Percentiles rank a stretch among this genome's conserved stretches.
Conservation (phyloP, 495 filamentous ascomycete genomes). For the Astrothelium subdiscretum region DNA sequence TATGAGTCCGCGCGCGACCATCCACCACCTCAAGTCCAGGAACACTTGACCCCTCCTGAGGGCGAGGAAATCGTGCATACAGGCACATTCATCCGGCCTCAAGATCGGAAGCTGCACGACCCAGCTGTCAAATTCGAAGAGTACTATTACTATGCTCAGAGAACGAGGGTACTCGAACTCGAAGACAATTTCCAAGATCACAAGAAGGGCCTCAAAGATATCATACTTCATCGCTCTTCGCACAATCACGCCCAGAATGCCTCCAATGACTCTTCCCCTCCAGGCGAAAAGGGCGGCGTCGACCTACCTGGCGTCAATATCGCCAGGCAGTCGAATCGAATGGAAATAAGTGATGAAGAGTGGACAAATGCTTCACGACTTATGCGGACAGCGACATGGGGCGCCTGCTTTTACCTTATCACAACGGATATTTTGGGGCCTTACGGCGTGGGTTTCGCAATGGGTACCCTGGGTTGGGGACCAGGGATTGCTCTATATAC, state of each 20-base stretch:
- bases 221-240: background rate
- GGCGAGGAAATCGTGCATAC: background rate
- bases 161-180: constrained; percentile 31
- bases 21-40: background rate
- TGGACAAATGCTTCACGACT: constrained; percentile 36
- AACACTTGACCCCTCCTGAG: background rate
- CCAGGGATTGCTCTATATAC: constrained; percentile 33
- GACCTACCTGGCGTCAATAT: background rate
- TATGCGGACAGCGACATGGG: constrained; percentile 36
- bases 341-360: constrained; percentile 29
- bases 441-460: constrained; percentile 26
- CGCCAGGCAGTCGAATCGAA: background rate
- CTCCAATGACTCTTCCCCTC: background rate
- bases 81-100: background rate
- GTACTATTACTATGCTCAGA: constrained; percentile 37
- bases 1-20: background rate
- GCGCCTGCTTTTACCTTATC: constrained; percentile 46
- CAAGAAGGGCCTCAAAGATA: background rate
- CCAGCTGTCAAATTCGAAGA: constrained; percentile 30
- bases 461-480: constrained; percentile 40
- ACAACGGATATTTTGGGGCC: constrained; percentile 52
- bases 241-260: background rate
- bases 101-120: constrained; percentile 1
- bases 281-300: background rate
- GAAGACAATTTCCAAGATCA: background rate